Evolutionary conservation across 2,329 filamentous ascomycete genomes (phyloP).

Genomic region (Cryphonectria nitschkei): DNA sequence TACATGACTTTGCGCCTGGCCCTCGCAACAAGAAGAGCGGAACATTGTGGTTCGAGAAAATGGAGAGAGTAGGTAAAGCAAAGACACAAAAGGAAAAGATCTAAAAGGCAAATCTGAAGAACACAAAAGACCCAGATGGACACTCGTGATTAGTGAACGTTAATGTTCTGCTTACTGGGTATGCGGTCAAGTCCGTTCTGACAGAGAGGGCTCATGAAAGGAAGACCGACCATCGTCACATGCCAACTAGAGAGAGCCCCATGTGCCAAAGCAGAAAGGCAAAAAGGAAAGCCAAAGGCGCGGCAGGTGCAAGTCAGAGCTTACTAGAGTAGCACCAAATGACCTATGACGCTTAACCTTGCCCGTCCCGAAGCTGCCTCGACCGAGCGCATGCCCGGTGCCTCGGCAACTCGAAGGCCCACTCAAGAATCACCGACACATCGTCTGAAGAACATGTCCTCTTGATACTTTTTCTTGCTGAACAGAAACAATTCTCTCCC

Average conservation of each 20-base stretch:
- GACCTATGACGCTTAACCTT: background rate
- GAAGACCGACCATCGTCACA: background rate
- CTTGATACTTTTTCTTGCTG: background rate
- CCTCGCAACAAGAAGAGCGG: background rate
- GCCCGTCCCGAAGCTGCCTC: background rate
- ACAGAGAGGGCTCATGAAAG: background rate
- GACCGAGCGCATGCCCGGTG: slow-evolving; percentile 6
- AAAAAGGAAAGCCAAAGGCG: background rate
- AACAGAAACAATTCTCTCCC: background rate
- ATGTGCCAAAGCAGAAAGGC: background rate
- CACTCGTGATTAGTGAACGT: background rate
- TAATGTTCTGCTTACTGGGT: background rate
- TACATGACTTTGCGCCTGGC: background rate
- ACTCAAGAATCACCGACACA: background rate
- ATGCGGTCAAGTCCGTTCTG: background rate
- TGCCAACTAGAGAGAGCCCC: background rate
- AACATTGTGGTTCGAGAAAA: no score
- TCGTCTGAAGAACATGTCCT: background rate
- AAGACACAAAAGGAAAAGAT: background rate
- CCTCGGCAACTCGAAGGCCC: slow-evolving; percentile 13
- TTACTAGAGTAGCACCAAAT: background rate
- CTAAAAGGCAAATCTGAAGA: background rate
- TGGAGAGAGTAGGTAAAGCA: background rate
- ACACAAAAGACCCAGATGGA: background rate
- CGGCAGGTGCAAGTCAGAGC: no score